phyloP scores from a whole-genome alignment of 306 rosid genomes.

The Delonix regia region DNA sequence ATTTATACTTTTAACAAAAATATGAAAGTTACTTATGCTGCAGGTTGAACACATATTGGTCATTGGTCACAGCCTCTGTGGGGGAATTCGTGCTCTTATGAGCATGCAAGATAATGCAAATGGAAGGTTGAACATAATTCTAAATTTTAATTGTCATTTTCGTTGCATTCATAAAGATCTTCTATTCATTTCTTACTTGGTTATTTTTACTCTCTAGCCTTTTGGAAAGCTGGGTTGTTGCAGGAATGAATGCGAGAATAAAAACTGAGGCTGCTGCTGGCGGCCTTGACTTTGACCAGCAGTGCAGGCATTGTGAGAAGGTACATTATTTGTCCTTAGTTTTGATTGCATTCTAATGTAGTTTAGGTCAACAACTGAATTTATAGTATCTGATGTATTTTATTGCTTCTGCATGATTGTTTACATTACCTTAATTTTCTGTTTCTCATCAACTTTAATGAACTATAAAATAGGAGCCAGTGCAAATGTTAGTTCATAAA shows the following conservation, averaged over 20 bases:
- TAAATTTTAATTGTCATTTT: constrained; percentile 28
- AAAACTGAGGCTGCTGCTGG: constrained; percentile 76
- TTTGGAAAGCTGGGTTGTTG: constrained; percentile 79
- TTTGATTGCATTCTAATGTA: too few species aligned
- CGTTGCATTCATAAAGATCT: neutral
- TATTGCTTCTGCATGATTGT: constrained; percentile 27
- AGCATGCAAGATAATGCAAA: constrained; percentile 68
- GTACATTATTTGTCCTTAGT: constrained; percentile 41
- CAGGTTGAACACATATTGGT: constrained; percentile 90
- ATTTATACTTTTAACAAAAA: neutral
- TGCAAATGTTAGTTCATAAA: constrained; percentile 5
- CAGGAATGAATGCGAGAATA: constrained; percentile 70
- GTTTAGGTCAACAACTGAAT: constrained; percentile 10
- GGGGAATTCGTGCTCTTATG: constrained; percentile 98
- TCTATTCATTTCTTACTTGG: constrained; percentile 30
- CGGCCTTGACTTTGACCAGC: constrained; percentile 74
- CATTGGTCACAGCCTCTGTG: constrained; percentile 96
- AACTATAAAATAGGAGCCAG: neutral
- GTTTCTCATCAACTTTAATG: neutral
- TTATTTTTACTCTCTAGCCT: constrained; percentile 47
- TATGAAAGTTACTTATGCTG: constrained; percentile 19
- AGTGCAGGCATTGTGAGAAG: constrained; percentile 93
- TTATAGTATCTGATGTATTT: neutral
- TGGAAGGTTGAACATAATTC: constrained; percentile 53
- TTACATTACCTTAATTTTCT: neutral